Evolutionary conservation across 768 basidiomycete genomes (phyloP).

Genomic region (Leucosporidium yakuticum): DNA sequence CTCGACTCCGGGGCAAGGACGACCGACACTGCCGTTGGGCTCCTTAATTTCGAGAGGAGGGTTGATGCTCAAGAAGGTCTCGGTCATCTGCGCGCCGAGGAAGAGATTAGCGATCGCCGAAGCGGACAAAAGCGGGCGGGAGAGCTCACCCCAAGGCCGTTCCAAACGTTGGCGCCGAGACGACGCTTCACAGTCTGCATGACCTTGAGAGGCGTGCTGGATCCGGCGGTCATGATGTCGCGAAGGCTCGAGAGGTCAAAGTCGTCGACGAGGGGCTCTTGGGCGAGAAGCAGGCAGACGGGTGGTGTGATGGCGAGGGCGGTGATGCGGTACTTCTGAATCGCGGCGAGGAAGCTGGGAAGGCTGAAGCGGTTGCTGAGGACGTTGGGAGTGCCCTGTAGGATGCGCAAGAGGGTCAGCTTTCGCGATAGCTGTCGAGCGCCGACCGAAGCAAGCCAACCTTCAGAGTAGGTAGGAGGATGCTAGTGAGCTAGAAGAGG

Average conservation of each 20-base stretch:
- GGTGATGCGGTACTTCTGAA: not conserved
- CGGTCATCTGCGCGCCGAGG: slow-evolving; percentile 4
- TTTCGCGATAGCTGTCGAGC: no score
- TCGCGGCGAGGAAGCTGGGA: not conserved
- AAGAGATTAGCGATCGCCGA: not conserved
- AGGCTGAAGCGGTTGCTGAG: not conserved
- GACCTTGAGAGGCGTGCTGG: not conserved
- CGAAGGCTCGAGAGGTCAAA: slow-evolving; percentile 4
- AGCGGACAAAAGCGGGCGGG: no score
- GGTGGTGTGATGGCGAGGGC: not conserved
- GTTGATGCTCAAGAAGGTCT: not conserved
- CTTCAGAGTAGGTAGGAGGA: not conserved
- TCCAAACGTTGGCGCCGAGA: not conserved
- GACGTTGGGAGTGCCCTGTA: slow-evolving; percentile 1
- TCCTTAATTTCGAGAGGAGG: no score
- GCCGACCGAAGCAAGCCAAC: not conserved
- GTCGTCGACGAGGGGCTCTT: not conserved
- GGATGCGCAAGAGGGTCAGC: not conserved
- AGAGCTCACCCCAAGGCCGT: slow-evolving; percentile 2
- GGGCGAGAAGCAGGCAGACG: not conserved
- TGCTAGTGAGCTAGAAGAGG: no score
- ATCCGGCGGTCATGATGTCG: not conserved
- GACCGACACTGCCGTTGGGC: slow-evolving; percentile 1
- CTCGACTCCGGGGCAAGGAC: slow-evolving; percentile 1
- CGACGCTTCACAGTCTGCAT: not conserved